Evolutionary conservation across 1,139 yeast species (phyloP), one percentile per base, ranked within the genome.

Genomic region (Cylindricascospora bacillispora): DNA sequence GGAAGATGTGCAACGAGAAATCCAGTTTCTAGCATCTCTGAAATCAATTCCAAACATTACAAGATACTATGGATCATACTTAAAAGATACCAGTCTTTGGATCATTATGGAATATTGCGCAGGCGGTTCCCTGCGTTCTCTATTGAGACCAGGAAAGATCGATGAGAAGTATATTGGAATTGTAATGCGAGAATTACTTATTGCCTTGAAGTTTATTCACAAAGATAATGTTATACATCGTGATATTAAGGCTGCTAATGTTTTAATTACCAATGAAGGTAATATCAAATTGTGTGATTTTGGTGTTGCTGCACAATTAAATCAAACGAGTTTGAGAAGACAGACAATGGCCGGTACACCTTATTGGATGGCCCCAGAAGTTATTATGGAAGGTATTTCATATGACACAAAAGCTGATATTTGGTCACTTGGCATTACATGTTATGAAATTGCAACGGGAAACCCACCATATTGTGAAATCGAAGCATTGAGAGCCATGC

Each of bases 331-430:
- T 19, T 56, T 74, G 29, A 80, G 86, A 49, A 67, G 98, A 46
- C 82, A 89, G 25, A 89, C 98, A 1, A 85, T 89, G 72, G 97
- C 94, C 0, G 99, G 99, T 4, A 92, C 99, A 0, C 98, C 98
- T 0, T 92, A 86, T 54, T 92, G 99, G 99, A 92, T 92, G 99
- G 98, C 98, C 0, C 98, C 98, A 0, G 98, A 89, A 54, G 98
- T 89, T 15, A 89, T 89, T 26, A 71, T 86, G 50, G 97, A 89
- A 52, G 98, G 98, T 19, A 79, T 79, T 13, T 65, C 78, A 2
- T 83, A 83, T 54, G 81, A 82, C 45, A 71, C 73, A 30, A 83
- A 80, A 56, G 94, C 92, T 0, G 95, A 83, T 52, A 80, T 83
- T 7, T 83, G 95, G 95, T 81, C 93, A 1, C 57, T 89, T 30